A percentile compares a stretch with the other conserved stretches of the same genome.
Evolutionary conservation across 139 green algal genomes (phyloP).

Genomic region (Auxenochlorella pyrenoidosa): DNA sequence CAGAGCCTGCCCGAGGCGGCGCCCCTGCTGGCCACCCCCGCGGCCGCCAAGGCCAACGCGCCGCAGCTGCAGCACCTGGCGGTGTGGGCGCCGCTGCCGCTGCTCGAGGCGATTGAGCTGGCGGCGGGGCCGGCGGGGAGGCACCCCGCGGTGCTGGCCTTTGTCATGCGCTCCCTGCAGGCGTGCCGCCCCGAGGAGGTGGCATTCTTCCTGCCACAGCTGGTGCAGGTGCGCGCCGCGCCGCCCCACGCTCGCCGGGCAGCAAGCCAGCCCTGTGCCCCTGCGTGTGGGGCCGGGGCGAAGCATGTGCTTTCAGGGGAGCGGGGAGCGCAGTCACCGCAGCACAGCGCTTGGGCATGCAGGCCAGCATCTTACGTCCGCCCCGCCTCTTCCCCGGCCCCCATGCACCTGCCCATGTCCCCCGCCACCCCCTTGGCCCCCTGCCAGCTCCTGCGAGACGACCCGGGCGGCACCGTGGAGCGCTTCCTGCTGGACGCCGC

Average conservation of each 20-base stretch:
- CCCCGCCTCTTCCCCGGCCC: no score
- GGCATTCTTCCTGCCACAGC: conserved; percentile 94
- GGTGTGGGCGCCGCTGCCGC: conserved; percentile 60
- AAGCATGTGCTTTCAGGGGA: no score
- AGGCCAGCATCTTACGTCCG: no score
- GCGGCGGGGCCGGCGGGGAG: conserved; percentile 54
- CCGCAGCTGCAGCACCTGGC: conserved; percentile 56
- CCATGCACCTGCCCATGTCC: not conserved
- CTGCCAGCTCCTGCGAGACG: conserved; percentile 60
- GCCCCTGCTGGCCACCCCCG: conserved; percentile 60
- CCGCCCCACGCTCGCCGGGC: no score
- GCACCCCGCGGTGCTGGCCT: conserved; percentile 48
- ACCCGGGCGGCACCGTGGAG: conserved; percentile 66
- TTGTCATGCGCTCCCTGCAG: conserved; percentile 55
- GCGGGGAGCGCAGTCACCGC: no score
- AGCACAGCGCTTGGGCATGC: no score
- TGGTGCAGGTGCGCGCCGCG: conserved; percentile 78
- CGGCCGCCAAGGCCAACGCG: conserved; percentile 31
- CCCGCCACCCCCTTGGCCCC: not conserved
- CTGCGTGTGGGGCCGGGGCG: no score
- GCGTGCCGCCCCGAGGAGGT: conserved; percentile 58
- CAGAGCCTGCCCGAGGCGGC: conserved; percentile 65
- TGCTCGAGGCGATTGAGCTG: conserved; percentile 73
- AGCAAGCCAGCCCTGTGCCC: no score
- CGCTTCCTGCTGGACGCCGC: conserved; percentile 78